Percentiles rank a stretch among this genome's conserved stretches.
phyloP scores from a whole-genome alignment of 129 eudicot species.

The Scalesia atractyloides region DNA sequence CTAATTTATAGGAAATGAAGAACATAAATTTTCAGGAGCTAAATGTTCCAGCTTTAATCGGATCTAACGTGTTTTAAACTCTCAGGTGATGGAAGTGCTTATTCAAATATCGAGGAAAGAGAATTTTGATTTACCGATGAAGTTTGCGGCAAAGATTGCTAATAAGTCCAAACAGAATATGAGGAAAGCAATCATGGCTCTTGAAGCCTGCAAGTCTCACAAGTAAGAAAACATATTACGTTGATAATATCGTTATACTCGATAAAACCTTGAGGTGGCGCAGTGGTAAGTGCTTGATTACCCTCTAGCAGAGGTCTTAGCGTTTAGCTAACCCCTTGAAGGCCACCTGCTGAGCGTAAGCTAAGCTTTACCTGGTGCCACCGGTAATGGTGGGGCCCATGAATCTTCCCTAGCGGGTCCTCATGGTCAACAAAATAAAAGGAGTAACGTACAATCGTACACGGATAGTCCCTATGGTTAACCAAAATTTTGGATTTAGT shows the following conservation, averaged over 20 bases:
- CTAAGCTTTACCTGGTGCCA: neutral
- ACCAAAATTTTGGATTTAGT: too few species aligned
- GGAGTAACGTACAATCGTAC: too few species aligned
- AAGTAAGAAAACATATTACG: slow-evolving; percentile 43
- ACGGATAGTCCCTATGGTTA: too few species aligned
- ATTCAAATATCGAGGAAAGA: slow-evolving; percentile 78
- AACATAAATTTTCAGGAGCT: neutral
- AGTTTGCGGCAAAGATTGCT: slow-evolving; percentile 81
- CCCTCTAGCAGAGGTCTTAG: neutral
- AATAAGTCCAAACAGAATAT: slow-evolving; percentile 67
- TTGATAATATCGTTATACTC: neutral
- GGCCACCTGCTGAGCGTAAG: neutral
- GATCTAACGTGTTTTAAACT: neutral
- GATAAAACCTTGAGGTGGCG: neutral
- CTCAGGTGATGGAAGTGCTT: slow-evolving; percentile 78
- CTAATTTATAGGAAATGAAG: slow-evolving; percentile 2
- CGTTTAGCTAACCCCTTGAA: neutral
- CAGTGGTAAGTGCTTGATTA: neutral
- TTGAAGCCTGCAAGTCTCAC: slow-evolving; percentile 90
- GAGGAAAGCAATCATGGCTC: slow-evolving; percentile 88
- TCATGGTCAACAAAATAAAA: neutral
- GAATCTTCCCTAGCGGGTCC: neutral
- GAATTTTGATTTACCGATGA: slow-evolving; percentile 65
- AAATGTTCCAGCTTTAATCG: neutral
- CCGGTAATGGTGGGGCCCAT: neutral